These are phyloP conservation scores for Rhodamnia argentea DNA, from an alignment of 345 rosid species.

Conservation along the genomic window DNA sequence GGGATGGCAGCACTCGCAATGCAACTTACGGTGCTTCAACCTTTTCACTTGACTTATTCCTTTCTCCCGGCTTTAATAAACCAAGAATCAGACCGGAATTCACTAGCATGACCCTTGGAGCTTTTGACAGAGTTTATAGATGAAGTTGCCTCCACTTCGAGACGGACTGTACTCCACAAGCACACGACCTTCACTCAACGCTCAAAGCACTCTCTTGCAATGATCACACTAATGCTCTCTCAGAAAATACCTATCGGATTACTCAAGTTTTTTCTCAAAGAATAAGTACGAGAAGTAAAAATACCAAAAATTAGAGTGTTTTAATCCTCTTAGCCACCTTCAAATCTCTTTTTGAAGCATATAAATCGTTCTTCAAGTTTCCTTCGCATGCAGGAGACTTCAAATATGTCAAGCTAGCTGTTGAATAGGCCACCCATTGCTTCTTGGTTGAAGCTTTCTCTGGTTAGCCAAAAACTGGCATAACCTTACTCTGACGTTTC, in stretches of 20 bases:
- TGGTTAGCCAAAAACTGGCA: background rate
- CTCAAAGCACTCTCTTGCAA: background rate
- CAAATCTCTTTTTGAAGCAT: background rate
- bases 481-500: background rate
- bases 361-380: background rate
- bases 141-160: background rate
- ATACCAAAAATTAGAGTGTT: background rate
- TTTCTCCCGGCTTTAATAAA: background rate
- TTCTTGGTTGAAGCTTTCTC: background rate
- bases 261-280: background rate
- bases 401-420: background rate
- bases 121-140: background rate
- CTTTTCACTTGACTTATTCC: background rate
- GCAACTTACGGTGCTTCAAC: background rate
- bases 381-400: background rate
- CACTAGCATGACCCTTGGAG: background rate
- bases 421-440: background rate
- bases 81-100: background rate
- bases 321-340: background rate
- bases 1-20: background rate
- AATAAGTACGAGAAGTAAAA: background rate
- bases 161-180: background rate
- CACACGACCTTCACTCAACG: background rate
- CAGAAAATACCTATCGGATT: background rate
- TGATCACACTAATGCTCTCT: background rate